Base-by-base conservation (phyloP, 1,139 yeast genomes). In the Hemisphaericaspora xylanilytica region DNA sequence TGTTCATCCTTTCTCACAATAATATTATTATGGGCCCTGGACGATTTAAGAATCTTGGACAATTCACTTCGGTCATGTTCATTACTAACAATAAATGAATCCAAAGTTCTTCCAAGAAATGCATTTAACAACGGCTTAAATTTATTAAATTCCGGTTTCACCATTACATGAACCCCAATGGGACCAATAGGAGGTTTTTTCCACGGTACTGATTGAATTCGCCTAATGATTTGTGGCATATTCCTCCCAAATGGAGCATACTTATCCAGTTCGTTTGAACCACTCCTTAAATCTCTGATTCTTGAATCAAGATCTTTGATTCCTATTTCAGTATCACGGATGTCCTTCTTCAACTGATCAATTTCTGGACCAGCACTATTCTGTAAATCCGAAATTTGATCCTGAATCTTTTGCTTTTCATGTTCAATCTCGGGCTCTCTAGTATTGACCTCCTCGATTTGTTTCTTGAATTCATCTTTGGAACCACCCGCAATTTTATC, bases 111-210 rank as follows among this genome's bases (percentile, higher is more conserved):
- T 3, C 70, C 67, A 12, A 68, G 56, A 1, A 67, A 55, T 0
- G 76, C 58, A 50, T 87, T 94, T 11, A 92, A 57, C 3, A 85
- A 57, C 14, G 73, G 73, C 6, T 74, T 64, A 90, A 90, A 90
- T 30, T 70, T 59, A n/a, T 69, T 63, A 47, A 63, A 76, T 14
- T 73, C 78, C 2, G 62, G 56, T 48, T 79, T 85, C 12, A 92
- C 65, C 8, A 75, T 68, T 3, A 89, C 68, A 43, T 66, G 66
- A 7, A 70, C 51, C 0, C 97, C 97, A 1, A 90, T 44, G 0
- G 99, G 99, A 0, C 98, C 98, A n/a, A 85, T 58, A 0, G 95
- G 95, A 16, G 50, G 53, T 2, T 56, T 48, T 15, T 65, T 68
- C 71, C 75, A 85, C 64, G 38, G 54, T 25, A 33, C 47, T 6